Conservation (phyloP, 306 rosid genomes). For the Crotalaria pallida region DNA sequence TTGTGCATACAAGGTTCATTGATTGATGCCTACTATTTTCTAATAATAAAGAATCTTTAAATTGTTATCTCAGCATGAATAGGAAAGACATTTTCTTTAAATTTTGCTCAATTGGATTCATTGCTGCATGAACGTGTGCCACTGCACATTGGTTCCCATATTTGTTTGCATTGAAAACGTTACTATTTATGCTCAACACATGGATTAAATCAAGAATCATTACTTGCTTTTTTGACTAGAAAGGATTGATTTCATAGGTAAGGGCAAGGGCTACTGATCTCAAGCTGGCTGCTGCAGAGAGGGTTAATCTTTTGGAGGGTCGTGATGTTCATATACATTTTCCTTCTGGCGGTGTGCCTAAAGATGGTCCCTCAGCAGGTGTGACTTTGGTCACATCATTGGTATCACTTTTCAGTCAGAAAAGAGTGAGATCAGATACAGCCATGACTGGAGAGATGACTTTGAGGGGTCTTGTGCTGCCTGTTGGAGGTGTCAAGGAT, state of each 20-base stretch:
- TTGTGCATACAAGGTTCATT: background rate
- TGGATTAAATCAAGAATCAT: constrained; percentile 18
- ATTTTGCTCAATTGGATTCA: background rate
- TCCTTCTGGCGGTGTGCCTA: constrained; percentile 98
- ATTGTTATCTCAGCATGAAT: background rate
- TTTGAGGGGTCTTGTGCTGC: constrained; percentile 91
- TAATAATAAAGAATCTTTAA: background rate
- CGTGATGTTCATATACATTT: constrained; percentile 95
- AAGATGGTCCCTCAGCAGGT: constrained; percentile 99
- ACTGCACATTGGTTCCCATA: background rate
- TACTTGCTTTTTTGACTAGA: constrained; percentile 17
- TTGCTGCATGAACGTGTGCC: background rate
- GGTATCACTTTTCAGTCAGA: constrained; percentile 81
- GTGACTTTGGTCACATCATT: constrained; percentile 95
- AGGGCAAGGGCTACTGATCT: constrained; percentile 87
- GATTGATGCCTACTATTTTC: background rate
- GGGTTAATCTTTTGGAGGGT: constrained; percentile 70
- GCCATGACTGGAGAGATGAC: constrained; percentile 99
- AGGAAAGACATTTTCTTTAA: background rate
- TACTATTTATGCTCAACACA: background rate
- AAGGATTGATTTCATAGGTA: constrained; percentile 44
- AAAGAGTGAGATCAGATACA: constrained; percentile 83
- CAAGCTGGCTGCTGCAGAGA: constrained; percentile 54
- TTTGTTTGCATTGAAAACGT: constrained; percentile 11
- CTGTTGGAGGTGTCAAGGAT: constrained; percentile 98